Conservation (phyloP, 495 filamentous ascomycete genomes). For the Podospora sp. region DNA sequence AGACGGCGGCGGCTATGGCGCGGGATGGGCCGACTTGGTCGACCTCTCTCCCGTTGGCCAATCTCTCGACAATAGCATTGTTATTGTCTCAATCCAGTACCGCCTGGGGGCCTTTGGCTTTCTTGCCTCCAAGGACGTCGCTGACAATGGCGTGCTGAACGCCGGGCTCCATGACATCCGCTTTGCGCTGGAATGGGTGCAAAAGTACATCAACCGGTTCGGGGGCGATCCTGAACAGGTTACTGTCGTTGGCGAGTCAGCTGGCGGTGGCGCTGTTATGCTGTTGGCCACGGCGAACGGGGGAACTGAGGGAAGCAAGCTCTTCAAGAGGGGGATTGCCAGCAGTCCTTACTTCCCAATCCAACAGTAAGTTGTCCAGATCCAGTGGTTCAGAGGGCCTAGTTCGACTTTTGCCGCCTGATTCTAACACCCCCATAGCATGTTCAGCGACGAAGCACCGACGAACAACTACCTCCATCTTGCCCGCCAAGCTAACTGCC, state of each 20-base stretch:
- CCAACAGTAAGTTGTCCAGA: too few species aligned
- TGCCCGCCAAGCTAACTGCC: too few species aligned
- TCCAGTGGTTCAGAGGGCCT: too few species aligned
- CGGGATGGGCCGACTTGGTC: constrained; percentile 38
- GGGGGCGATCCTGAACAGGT: constrained; percentile 65
- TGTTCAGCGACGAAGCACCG: constrained; percentile 50
- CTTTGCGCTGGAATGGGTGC: constrained; percentile 72
- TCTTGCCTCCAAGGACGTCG: constrained; percentile 31
- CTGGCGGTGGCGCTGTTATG: constrained; percentile 54
- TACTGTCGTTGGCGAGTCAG: constrained; percentile 69
- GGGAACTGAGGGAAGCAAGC: constrained; percentile 26
- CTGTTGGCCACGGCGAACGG: constrained; percentile 31
- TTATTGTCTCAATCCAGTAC: constrained; percentile 52
- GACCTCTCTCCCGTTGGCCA: constrained; percentile 49
- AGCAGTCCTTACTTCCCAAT: constrained; percentile 34
- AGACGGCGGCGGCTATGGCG: constrained; percentile 55
- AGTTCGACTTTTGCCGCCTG: too few species aligned
- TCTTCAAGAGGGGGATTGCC: constrained; percentile 34
- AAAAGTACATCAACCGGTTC: constrained; percentile 66
- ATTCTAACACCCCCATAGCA: too few species aligned
- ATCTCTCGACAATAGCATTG: constrained; percentile 46
- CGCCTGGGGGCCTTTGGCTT: constrained; percentile 39
- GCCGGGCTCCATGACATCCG: constrained; percentile 58
- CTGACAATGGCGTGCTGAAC: constrained; percentile 31
- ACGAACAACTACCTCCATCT: constrained; percentile 56